Conservation (phyloP, 176 grass and related monocot species). For the barley (Hordeum vulgare) region MorexV3_pseudomolecules_assembly NC_058524.1:82303096-82303595, state of each 20-base stretch:
- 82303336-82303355: not conserved
- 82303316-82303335: not conserved
- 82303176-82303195: not conserved
- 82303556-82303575: constrained; percentile 99
- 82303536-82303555: constrained; percentile 75
- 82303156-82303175: not conserved
- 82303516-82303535: not conserved
- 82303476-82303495: not conserved
- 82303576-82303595: constrained; percentile 96
- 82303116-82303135: not conserved
- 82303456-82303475: not conserved
- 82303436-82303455: not conserved
- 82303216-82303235: not conserved
- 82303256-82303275: not conserved
- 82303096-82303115: not conserved
- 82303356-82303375: no score
- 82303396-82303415: no score
- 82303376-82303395: no score
- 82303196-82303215: not conserved
- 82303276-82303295: not conserved
- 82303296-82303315: not conserved
- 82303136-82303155: not conserved
- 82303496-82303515: not conserved
- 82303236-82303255: not conserved
- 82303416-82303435: no score